Conservation (phyloP, 75 land plant genomes). For the Ceratopteris richardii region DNA sequence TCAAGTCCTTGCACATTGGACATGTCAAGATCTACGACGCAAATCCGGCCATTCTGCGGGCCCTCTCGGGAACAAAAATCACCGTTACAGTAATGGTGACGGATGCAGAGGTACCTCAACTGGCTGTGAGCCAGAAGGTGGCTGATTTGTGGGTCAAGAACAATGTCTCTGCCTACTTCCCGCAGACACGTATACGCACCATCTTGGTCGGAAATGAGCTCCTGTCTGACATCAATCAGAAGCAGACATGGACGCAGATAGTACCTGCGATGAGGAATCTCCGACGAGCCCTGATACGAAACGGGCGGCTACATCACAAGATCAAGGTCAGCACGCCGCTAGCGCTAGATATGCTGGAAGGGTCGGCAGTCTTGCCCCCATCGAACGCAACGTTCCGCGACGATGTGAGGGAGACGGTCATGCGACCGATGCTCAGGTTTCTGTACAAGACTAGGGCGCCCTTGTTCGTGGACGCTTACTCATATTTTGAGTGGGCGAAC, state of each 20-base stretch:
- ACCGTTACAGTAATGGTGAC: slow-evolving; percentile 64
- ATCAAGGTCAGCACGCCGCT: slow-evolving; percentile 38
- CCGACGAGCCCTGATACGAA: slow-evolving; percentile 24
- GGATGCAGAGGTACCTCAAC: slow-evolving; percentile 43
- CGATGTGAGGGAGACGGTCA: slow-evolving; percentile 37
- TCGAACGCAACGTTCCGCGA: slow-evolving; percentile 52
- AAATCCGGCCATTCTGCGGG: slow-evolving; percentile 48
- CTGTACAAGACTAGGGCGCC: slow-evolving; percentile 41
- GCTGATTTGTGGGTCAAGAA: slow-evolving; percentile 55
- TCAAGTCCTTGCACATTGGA: slow-evolving; percentile 39
- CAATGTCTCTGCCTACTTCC: slow-evolving; percentile 56
- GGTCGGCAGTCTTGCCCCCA: slow-evolving; percentile 56
- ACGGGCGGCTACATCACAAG: slow-evolving; percentile 12
- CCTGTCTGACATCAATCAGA: slow-evolving; percentile 31
- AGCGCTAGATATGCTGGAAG: slow-evolving; percentile 54
- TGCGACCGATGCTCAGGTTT: slow-evolving; percentile 55
- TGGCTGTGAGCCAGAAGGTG: slow-evolving; percentile 31
- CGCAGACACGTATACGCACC: slow-evolving; percentile 41
- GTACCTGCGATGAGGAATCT: slow-evolving; percentile 70
- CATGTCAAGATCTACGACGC: slow-evolving; percentile 77
- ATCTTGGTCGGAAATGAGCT: slow-evolving; percentile 87
- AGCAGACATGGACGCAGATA: slow-evolving; percentile 37
- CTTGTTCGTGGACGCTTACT: slow-evolving; percentile 68
- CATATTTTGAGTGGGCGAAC: slow-evolving; percentile 59
- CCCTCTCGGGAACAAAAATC: slow-evolving; percentile 41